These are phyloP conservation scores for Candida wancherniae DNA, from an alignment of 805 yeast species.

Conservation along the genomic window DNA sequence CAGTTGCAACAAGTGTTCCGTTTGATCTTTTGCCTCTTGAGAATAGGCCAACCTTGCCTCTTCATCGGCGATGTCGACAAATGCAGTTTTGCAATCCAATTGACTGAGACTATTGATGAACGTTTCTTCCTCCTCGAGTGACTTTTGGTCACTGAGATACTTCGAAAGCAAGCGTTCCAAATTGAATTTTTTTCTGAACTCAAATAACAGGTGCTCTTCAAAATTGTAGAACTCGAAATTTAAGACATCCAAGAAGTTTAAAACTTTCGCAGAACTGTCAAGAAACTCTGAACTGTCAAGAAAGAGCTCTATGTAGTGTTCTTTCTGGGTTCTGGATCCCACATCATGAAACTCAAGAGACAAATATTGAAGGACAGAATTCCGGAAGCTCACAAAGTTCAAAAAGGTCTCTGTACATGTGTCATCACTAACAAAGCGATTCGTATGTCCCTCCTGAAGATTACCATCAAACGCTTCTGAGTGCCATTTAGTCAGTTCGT, in stretches of 20 bases:
- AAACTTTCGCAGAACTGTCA: conserved; percentile 59
- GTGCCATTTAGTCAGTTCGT: conserved; percentile 51
- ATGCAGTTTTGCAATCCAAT: conserved; percentile 20
- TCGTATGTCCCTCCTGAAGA: conserved; percentile 24
- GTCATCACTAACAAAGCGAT: conserved; percentile 31
- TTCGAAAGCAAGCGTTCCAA: conserved; percentile 35
- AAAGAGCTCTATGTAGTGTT: conserved; percentile 48
- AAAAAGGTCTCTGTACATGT: conserved; percentile 49
- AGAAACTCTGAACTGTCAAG: conserved; percentile 47
- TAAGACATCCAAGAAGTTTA: conserved; percentile 62
- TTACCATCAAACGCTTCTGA: conserved; percentile 41
- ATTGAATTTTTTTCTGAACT: conserved; percentile 24
- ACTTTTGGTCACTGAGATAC: too few relatives aligned
- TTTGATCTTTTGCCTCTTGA: conserved; percentile 24
- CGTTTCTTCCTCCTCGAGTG: conserved; percentile 5
- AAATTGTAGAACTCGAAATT: conserved; percentile 49
- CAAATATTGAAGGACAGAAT: conserved; percentile 56
- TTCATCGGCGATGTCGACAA: conserved; percentile 8
- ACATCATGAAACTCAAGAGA: conserved; percentile 69
- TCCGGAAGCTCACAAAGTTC: conserved; percentile 58
- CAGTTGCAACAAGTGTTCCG: conserved; percentile 28
- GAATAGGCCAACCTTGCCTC: conserved; percentile 23
- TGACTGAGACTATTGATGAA: conserved; percentile 23
- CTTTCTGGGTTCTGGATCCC: conserved; percentile 44
- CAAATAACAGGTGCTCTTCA: conserved; percentile 35